phyloP scores from a whole-genome alignment of 2,329 filamentous ascomycete species.

The Fusarium devonianum region DNA sequence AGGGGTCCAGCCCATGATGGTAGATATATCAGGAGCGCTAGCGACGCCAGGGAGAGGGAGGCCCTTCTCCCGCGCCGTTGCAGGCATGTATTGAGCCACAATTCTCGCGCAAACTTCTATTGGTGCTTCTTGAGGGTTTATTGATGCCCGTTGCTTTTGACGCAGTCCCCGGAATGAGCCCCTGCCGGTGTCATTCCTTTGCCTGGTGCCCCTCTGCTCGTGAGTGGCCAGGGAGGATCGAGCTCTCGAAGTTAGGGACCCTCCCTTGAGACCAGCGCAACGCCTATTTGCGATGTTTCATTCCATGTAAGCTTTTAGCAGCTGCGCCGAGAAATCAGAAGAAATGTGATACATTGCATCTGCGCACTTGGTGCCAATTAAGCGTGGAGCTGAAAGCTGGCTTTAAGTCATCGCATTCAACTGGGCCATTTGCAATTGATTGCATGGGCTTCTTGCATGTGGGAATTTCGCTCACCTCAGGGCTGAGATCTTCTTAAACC shows the following conservation, averaged over 20 bases:
- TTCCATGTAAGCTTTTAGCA: neutral
- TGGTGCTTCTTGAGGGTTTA: neutral
- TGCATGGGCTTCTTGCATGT: too few relatives aligned
- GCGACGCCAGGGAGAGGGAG: constrained; percentile 25
- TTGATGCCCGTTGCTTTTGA: neutral
- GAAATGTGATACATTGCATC: constrained; percentile 23
- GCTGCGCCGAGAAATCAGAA: constrained; percentile 10
- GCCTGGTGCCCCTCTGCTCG: neutral
- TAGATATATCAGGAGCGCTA: constrained; percentile 15
- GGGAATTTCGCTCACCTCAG: too few relatives aligned
- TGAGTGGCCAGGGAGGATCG: constrained; percentile 3
- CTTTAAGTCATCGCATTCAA: neutral
- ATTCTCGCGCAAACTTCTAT: neutral
- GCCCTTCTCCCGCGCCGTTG: neutral
- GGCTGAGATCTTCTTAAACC: too few relatives aligned
- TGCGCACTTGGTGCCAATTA: neutral
- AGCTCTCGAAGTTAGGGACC: neutral
- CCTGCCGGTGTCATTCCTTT: constrained; percentile 29
- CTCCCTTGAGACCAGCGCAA: constrained; percentile 15
- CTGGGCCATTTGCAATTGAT: neutral
- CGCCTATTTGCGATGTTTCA: constrained; percentile 21
- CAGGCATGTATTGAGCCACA: neutral
- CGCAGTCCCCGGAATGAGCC: constrained; percentile 22
- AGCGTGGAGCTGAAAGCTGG: neutral
- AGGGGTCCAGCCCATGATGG: neutral